Base-by-base conservation (phyloP, 805 yeast species). In the Candida easanensis region DNA sequence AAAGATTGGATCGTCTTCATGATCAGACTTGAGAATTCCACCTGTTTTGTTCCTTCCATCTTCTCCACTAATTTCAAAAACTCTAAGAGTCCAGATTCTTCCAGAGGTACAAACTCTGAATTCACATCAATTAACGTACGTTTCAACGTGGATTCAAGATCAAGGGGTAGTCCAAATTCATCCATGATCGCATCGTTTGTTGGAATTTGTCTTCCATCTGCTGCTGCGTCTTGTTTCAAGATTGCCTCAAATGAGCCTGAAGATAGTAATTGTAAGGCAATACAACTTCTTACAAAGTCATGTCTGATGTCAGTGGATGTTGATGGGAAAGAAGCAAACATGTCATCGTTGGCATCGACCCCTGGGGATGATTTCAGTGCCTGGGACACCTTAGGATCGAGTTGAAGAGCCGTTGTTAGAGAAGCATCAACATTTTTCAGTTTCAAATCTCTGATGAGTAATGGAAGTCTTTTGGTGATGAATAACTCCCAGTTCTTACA, bases 31-130 rank as follows among this genome's bases (percentile, higher is more conserved):
- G 83, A 54, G 49, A 74, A 52, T 54, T 73, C 60, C 63, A 71
- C 53, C 68, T 76, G 71, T 56, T 74, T 57, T 39, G 74, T 51
- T 38, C 74, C 66, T 49, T 81, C 62, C 63, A 78, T 55, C 47
- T 62, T 62, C 15, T 65, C 62, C 64, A 84, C 65, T 58, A 71
- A 52, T 43, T 60, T 54, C 46, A 85, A 44, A 64, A 84, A 62
- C 53, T 74, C 69, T 48, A 70, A 42, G 59, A 84, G 57, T 38
- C 76, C 69, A 8, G 87, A 77, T 45, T 76, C 80, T 36, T 82
- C 74, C 22, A 71, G 60, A 0, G 77, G 61, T 2, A 67, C 68
- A 48, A 74, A 71, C 44, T 77, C 82, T 15, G 74, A 73, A 41
- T 74, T 68, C 8, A 68, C 65, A 28, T 69, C 72, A 25, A 60